A percentile compares a stretch with the other conserved stretches of the same genome.
Conservation (phyloP, 2,329 filamentous ascomycete species). For the Ustilaginoidea virens region DNA sequence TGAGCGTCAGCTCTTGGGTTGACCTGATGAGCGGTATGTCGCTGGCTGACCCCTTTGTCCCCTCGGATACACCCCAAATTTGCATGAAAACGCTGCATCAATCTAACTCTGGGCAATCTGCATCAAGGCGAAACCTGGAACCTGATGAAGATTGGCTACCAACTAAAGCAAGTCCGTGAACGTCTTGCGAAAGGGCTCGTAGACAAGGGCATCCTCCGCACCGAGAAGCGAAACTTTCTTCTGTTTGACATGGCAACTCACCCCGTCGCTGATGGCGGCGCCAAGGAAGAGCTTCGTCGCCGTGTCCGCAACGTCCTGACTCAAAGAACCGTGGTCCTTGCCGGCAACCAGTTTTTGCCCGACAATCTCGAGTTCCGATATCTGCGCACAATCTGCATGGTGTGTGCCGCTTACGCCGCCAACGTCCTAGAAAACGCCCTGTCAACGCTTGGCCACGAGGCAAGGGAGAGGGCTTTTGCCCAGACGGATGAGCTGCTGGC, state of each 20-base stretch:
- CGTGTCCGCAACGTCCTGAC: constrained; percentile 87
- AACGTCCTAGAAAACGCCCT: constrained; percentile 98
- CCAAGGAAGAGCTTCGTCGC: constrained; percentile 92
- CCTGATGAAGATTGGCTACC: constrained; percentile 99
- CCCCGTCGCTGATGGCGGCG: constrained; percentile 86
- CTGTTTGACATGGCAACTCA: constrained; percentile 99
- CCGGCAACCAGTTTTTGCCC: constrained; percentile 74
- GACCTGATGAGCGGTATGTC: constrained; percentile 88
- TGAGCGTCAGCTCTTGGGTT: constrained; percentile 99
- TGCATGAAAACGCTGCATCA: no score
- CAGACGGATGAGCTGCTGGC: constrained; percentile 93
- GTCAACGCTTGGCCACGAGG: constrained; percentile 83
- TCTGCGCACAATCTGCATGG: constrained; percentile 83
- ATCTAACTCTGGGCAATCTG: constrained; percentile 1
- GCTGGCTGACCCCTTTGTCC: constrained; percentile 2
- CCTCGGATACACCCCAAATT: no score
- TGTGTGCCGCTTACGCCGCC: constrained; percentile 93
- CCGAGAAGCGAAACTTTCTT: constrained; percentile 98
- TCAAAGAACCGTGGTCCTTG: constrained; percentile 83
- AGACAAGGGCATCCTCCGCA: constrained; percentile 95
- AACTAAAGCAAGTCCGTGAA: constrained; percentile 97
- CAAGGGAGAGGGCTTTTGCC: constrained; percentile 83
- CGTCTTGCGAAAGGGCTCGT: constrained; percentile 93
- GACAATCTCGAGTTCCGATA: constrained; percentile 92
- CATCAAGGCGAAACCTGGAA: constrained; percentile 91